Conservation (phyloP, 192 early-diverging fungal genomes). For the Dissophora globulifera region DNA sequence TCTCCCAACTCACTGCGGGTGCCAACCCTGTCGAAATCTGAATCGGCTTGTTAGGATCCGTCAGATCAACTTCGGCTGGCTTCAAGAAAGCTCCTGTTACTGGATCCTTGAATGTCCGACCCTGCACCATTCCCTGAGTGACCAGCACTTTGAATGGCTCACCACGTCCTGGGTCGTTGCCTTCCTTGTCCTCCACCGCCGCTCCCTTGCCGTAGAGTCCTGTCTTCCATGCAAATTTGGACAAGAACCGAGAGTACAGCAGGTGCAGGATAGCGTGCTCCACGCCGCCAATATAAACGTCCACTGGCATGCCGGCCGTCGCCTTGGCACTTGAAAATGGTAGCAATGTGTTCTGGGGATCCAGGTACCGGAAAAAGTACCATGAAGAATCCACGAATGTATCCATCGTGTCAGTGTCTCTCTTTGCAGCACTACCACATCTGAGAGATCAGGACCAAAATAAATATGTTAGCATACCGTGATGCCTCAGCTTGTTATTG, state of each 20-base stretch:
- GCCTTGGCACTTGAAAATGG: conserved; percentile 65
- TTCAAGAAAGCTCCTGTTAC: conserved; percentile 78
- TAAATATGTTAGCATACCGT: background rate
- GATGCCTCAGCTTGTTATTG: too few species aligned
- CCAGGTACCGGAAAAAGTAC: conserved; percentile 92
- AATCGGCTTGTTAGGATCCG: conserved; percentile 59
- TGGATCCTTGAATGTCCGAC: conserved; percentile 83
- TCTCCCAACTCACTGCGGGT: conserved; percentile 79
- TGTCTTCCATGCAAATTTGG: conserved; percentile 81
- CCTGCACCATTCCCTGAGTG: conserved; percentile 97
- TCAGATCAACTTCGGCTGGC: conserved; percentile 74
- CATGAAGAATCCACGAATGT: conserved; percentile 98
- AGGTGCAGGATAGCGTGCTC: conserved; percentile 96
- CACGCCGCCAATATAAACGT: conserved; percentile 94
- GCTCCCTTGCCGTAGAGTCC: conserved; percentile 51
- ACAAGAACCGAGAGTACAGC: conserved; percentile 91
- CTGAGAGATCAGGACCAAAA: conserved; percentile 45
- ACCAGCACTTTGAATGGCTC: conserved; percentile 91
- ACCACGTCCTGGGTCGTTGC: conserved; percentile 63
- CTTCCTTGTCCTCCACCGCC: conserved; percentile 28
- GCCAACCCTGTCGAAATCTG: conserved; percentile 69
- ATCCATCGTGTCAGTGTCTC: conserved; percentile 96
- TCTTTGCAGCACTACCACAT: conserved; percentile 74
- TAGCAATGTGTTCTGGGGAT: conserved; percentile 71
- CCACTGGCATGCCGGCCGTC: conserved; percentile 78